Evolutionary conservation across 129 eudicot genomes (phyloP).

Genomic region (Pittosporum tobira): DNA sequence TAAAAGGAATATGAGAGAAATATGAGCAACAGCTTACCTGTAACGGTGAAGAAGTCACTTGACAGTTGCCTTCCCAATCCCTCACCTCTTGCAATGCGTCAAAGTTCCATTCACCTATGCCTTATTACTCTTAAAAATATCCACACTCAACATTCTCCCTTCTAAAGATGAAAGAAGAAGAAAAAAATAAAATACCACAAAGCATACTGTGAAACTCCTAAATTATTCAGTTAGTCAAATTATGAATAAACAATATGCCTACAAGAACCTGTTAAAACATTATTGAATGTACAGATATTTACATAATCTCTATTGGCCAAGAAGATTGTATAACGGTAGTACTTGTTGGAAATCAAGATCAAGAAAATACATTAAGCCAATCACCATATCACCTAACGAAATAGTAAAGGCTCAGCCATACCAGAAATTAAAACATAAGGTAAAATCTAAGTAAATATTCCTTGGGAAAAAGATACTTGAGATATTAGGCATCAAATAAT

Average conservation of each 20-base stretch:
- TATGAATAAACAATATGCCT: no score
- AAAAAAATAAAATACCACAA: background rate
- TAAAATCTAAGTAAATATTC: no score
- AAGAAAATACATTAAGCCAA: no score
- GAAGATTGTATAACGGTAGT: no score
- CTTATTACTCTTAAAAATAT: background rate
- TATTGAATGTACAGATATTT: no score
- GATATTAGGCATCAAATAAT: no score
- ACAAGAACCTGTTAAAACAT: background rate
- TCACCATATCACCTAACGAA: no score
- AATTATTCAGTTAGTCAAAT: no score
- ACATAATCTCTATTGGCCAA: no score
- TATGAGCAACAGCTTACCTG: background rate
- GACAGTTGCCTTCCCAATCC: background rate
- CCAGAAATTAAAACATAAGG: no score
- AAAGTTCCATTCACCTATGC: background rate
- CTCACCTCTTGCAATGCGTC: background rate
- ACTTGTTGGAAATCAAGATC: background rate
- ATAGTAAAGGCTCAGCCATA: no score
- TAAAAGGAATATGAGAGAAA: background rate
- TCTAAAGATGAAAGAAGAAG: background rate
- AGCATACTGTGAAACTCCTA: background rate
- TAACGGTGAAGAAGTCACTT: constrained; percentile 4
- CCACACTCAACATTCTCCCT: background rate
- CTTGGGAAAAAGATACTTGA: no score